These are phyloP conservation scores for Xerocomellus chrysenteron DNA, from an alignment of 768 basidiomycete species.

Conservation along the genomic window DNA sequence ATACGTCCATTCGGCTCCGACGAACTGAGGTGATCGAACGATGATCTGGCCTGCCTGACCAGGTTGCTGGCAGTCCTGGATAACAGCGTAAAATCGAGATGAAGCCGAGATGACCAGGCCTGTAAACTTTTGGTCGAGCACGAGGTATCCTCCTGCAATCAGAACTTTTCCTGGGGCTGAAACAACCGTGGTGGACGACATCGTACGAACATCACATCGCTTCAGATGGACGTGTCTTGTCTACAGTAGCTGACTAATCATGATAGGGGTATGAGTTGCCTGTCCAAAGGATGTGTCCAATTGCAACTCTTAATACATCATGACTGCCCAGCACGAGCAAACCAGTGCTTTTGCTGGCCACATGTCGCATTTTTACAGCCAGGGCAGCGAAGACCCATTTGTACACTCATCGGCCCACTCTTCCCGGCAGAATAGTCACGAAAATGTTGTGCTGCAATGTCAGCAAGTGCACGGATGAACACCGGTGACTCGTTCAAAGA, in stretches of 20 bases:
- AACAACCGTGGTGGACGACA: slow-evolving; percentile 62
- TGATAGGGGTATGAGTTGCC: neutral
- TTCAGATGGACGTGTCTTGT: neutral
- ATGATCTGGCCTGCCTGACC: slow-evolving; percentile 46
- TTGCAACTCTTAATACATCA: slow-evolving; percentile 24
- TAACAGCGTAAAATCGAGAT: slow-evolving; percentile 87
- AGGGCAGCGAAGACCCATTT: slow-evolving; percentile 87
- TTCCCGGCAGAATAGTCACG: slow-evolving; percentile 56
- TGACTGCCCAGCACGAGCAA: slow-evolving; percentile 67
- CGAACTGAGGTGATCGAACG: slow-evolving; percentile 90
- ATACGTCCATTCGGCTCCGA: slow-evolving; percentile 78
- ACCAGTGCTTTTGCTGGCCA: slow-evolving; percentile 85
- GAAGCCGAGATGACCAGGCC: slow-evolving; percentile 91
- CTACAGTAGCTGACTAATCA: slow-evolving; percentile 28
- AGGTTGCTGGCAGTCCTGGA: slow-evolving; percentile 39
- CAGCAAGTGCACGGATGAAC: slow-evolving; percentile 92
- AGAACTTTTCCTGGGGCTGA: slow-evolving; percentile 96
- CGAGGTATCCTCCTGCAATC: slow-evolving; percentile 94
- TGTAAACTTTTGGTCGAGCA: slow-evolving; percentile 82
- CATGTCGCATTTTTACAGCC: slow-evolving; percentile 92
- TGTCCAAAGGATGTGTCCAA: neutral
- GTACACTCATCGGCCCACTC: slow-evolving; percentile 64
- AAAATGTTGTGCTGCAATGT: slow-evolving; percentile 83
- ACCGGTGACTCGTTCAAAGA: slow-evolving; percentile 95
- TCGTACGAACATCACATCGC: slow-evolving; percentile 20